Base-by-base conservation (phyloP, 441 rosid species). In the Cnidoscolus chayamansa region DNA sequence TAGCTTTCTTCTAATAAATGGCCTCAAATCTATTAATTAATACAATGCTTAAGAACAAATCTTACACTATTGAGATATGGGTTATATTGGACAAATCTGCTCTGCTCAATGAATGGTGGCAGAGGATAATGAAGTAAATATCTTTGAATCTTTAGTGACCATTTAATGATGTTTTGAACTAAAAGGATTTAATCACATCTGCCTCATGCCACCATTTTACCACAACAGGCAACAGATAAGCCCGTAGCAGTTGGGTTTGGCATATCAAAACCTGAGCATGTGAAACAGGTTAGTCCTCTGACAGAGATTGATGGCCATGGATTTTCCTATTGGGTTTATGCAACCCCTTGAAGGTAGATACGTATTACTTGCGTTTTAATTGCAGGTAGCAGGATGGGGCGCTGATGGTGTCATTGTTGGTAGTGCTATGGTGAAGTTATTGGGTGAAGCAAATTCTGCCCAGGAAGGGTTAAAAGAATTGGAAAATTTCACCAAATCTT, bases 221-320 rank as follows among this genome's bases (percentile, higher is more conserved):
- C 11, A 20, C 75, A 75, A 55, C 86, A 91, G 91, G 86, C 84
- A 32, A 85, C 97, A 63, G 69, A 74, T 16, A 94, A 92, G 67
- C 98, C 99, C 1, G 90, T 94, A 0, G 97, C 94, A 0, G 96
- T 94, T 48, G 98, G 99, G 57, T 94, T 94, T 81, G 99, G 99
- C 64, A 88, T 92, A 81, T 94, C 98, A 0, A 88, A 80, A 64
- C 98, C 97, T 0, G 97, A 90, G 81, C 99, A 94, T 80, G 98
- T 87, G 79, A 84, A 88, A 79, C 92, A 82, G 92, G 98, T 90
- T 78, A 49, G 84, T 72, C 72, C 69, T 71, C 55, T 40, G 12
- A 61, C 48, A 54, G 2, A 1, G 48, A 63, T 35, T 40, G 51
- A 48, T 58, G 58, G 17, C 56, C 2, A 4, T 47, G 40, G 51